Base-by-base conservation (phyloP, 2,329 filamentous ascomycete species). In the Arthrobotrys megalospora region DNA sequence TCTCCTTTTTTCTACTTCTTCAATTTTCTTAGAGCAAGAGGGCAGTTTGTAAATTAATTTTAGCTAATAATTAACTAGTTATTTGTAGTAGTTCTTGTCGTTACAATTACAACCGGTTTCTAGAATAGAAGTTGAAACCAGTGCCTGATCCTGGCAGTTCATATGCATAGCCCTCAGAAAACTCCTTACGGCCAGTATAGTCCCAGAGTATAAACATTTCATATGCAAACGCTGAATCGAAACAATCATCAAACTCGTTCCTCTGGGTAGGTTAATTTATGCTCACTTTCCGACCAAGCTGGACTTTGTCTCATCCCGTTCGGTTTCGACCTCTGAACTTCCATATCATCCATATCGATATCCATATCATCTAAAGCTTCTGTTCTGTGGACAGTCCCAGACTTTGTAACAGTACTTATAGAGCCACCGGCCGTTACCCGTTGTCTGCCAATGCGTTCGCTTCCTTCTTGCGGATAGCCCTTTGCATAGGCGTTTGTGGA, bases 371-470 rank as follows among this genome's bases (percentile, higher is more conserved):
- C 48, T 16, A 28, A 3, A 52, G 14, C 19, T 28, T 52, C 48
- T 6, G 19, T 3, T 11, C 48, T 28, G 28, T 32, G 16, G 7
- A n/a, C 4, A 21, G 48, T 11, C 24, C 16, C 48, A 52, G 48
- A 52, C 19, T 52, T 52, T 2, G 45, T n/a, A 48, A 34, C 32
- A 32, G 24, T 58, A 24, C 19, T 43, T 12, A 60, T 24, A 41
- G 53, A 21, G 14, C n/a, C 34, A 19, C 34, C 53, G 36, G 34
- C 32, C 12, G 32, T 43, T 60, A 60, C n/a, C 21, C 3, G n/a
- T 58, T 36, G 12, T 58, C 53, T 34, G 43, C 53, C 34, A n/a
- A 45, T 6, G 32, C 53, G 32, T 19, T 60, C 34, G 16, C 53
- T 60, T 12, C 34, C 53, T 43, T 21, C 10, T 43, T 11, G 11